Evolutionary conservation across 306 rosid species (phyloP).

Genomic region (Canavalia gladiata): DNA sequence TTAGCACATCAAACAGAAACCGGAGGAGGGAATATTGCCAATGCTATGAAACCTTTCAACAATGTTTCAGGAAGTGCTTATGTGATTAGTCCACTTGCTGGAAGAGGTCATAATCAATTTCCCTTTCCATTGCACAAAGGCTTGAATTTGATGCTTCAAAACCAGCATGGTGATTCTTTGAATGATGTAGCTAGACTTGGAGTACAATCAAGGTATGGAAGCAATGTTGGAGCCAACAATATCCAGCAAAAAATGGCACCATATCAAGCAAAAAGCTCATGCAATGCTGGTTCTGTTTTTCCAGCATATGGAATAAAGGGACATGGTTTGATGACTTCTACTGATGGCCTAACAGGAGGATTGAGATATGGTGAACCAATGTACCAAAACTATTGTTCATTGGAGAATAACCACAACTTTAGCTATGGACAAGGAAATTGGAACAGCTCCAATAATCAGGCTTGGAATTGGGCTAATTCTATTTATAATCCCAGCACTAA

Average conservation of each 20-base stretch:
- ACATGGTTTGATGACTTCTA: slow-evolving; percentile 21
- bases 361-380: background rate
- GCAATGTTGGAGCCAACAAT: background rate
- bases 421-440: slow-evolving; percentile 12
- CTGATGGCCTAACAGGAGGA: slow-evolving; percentile 3
- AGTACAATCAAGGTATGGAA: background rate
- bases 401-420: slow-evolving; percentile 3
- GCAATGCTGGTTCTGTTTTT: slow-evolving; percentile 3
- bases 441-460: background rate
- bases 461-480: background rate
- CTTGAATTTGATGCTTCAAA: background rate
- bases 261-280: background rate
- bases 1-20: background rate
- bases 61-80: background rate
- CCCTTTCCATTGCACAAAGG: background rate
- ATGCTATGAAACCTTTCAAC: background rate
- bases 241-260: slow-evolving; percentile 1
- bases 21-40: background rate
- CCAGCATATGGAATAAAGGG: slow-evolving; percentile 15
- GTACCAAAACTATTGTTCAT: background rate
- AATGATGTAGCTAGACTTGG: slow-evolving; percentile 13
- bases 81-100: background rate
- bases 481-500: background rate
- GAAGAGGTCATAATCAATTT: background rate
- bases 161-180: background rate